phyloP scores from a whole-genome alignment of 192 early-diverging fungal species.

The Coemansia sp. region DNA sequence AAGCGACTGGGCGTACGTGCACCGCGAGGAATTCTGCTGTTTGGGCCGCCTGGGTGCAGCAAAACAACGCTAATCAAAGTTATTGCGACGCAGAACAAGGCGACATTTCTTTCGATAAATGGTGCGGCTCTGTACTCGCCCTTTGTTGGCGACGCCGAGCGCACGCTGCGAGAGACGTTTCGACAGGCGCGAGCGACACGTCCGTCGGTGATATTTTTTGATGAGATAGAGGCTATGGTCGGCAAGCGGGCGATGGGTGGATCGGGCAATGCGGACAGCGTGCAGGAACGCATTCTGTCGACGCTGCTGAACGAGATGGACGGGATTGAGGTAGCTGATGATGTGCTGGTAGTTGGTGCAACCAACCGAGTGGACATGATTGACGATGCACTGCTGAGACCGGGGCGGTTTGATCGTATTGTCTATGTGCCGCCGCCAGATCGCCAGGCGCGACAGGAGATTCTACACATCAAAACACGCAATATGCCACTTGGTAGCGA shows the following conservation, averaged over 20 bases:
- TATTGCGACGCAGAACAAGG: conserved; percentile 78
- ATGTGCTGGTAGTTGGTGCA: conserved; percentile 97
- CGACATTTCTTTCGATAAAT: conserved; percentile 66
- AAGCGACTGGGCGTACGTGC: conserved; percentile 74
- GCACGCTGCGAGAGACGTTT: conserved; percentile 69
- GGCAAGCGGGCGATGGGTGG: conserved; percentile 66
- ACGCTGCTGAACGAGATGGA: conserved; percentile 75
- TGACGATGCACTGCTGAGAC: conserved; percentile 91
- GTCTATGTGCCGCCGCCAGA: conserved; percentile 91
- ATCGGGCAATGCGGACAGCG: conserved; percentile 54
- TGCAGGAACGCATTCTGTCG: conserved; percentile 35
- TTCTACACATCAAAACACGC: conserved; percentile 64
- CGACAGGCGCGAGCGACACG: conserved; percentile 72
- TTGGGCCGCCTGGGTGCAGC: conserved; percentile 97
- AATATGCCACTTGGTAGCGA: conserved; percentile 56
- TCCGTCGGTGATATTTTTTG: conserved; percentile 92
- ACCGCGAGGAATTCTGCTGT: conserved; percentile 86
- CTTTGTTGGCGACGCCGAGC: conserved; percentile 39
- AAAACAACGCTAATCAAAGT: conserved; percentile 93
- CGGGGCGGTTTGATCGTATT: conserved; percentile 92
- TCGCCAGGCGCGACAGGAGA: conserved; percentile 57
- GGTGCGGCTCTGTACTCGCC: conserved; percentile 42
- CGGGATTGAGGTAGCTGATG: conserved; percentile 89
- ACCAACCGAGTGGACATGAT: conserved; percentile 97
- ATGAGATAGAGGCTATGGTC: conserved; percentile 96